Conservation (phyloP, 2,329 filamentous ascomycete species). For the Aspergillus flavus region DNA sequence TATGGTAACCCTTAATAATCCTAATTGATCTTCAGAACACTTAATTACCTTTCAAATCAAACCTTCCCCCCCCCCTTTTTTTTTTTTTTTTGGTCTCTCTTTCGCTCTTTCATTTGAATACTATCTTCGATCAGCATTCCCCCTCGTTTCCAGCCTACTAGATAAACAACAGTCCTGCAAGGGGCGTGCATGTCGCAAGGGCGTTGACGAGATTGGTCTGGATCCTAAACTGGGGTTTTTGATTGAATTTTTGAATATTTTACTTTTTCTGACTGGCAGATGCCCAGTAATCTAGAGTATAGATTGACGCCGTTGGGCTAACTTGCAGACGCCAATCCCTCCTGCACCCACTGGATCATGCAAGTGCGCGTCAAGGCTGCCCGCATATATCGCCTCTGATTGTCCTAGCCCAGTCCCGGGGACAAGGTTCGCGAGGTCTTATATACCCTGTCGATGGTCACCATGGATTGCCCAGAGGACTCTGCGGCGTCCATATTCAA, state of each 20-base stretch:
- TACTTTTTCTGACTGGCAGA: constrained; percentile 18
- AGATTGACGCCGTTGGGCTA: constrained; percentile 22
- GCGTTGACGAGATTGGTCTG: constrained; percentile 14
- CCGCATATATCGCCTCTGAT: constrained; percentile 29
- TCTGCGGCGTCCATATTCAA: constrained; percentile 24
- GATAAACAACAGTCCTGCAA: constrained; percentile 22
- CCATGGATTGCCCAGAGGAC: constrained; percentile 34
- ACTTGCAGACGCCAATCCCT: constrained; percentile 18
- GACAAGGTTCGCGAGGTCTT: constrained; percentile 11
- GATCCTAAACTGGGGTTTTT: constrained; percentile 12
- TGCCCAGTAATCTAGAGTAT: constrained; percentile 18
- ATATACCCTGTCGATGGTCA: constrained; percentile 28
- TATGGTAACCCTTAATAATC: background rate
- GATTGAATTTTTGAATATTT: background rate
- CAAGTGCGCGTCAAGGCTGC: constrained; percentile 24
- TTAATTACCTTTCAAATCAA: background rate
- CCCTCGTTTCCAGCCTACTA: constrained; percentile 19
- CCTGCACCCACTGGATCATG: constrained; percentile 32
- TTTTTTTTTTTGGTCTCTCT: background rate
- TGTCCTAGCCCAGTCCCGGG: constrained; percentile 16
- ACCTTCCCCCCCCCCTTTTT: background rate
- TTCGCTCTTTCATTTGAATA: background rate
- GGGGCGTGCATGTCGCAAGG: constrained; percentile 21
- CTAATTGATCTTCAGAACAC: background rate
- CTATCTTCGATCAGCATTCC: background rate